These are phyloP conservation scores for Solanum arcanum DNA, from an alignment of 257 asterid genomes.

Conservation along the genomic window DNA sequence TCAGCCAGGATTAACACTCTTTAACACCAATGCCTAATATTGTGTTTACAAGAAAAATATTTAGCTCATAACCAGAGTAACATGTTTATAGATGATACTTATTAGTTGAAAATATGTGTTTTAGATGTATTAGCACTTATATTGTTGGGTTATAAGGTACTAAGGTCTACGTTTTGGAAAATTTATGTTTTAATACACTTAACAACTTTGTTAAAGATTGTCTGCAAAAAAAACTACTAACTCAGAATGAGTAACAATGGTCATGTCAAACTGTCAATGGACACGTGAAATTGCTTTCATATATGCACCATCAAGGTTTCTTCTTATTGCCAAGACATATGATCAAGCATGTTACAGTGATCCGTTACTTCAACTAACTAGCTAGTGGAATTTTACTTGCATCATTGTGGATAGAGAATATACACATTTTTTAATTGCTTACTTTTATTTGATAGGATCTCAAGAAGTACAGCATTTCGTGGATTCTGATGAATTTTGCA, in stretches of 20 bases:
- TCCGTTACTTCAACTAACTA: background rate
- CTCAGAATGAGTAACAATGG: background rate
- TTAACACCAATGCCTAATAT: background rate
- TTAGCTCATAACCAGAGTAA: background rate
- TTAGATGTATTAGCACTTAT: background rate
- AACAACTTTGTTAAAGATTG: background rate
- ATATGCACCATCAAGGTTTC: background rate
- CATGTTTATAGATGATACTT: background rate
- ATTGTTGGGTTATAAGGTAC: background rate
- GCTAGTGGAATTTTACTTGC: background rate
- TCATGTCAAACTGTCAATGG: background rate
- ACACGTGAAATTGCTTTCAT: background rate
- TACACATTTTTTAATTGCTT: background rate
- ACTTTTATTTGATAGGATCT: conserved; percentile 42
- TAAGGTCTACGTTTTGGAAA: background rate
- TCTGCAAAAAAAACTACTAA: background rate
- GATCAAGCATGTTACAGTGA: background rate
- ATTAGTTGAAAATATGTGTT: background rate
- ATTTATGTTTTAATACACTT: background rate
- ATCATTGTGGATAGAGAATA: background rate
- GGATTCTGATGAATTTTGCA: conserved; percentile 53
- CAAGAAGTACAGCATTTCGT: conserved; percentile 55
- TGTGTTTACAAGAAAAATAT: background rate
- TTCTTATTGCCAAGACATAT: background rate
- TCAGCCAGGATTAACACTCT: background rate